Conservation (phyloP, 176 grass and related monocot species). For the Triticum turgidum region DNA sequence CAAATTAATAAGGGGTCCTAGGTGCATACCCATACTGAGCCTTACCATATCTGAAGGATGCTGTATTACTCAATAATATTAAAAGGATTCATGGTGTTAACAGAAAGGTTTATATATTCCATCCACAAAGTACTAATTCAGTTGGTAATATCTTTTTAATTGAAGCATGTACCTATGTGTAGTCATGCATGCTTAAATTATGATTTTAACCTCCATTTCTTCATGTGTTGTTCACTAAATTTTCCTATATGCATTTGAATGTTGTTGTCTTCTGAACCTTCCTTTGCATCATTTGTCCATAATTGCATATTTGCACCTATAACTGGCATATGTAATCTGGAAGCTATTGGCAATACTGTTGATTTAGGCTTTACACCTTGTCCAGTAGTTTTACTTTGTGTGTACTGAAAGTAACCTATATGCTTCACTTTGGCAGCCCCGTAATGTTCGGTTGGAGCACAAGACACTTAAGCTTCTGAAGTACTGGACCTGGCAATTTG, state of each 20-base stretch:
- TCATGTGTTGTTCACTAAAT: not conserved
- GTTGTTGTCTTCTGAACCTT: not conserved
- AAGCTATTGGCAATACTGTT: not conserved
- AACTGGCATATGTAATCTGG: not conserved
- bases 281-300: not conserved
- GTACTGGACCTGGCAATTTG: slow-evolving; percentile 99
- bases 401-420: slow-evolving; percentile 26
- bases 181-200: not conserved
- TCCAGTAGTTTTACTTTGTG: slow-evolving; percentile 15
- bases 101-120: not conserved
- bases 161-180: slow-evolving; percentile 2
- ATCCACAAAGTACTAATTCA: not conserved
- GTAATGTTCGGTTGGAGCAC: slow-evolving; percentile 74
- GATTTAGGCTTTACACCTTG: not conserved
- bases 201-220: slow-evolving; percentile 17
- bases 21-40: not conserved
- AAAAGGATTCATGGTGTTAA: not conserved
- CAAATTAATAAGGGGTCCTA: not conserved
- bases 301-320: not conserved
- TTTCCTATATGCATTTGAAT: not conserved
- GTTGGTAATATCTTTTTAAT: not conserved
- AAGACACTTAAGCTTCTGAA: slow-evolving; percentile 89
- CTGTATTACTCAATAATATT: not conserved
- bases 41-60: slow-evolving; percentile 3
- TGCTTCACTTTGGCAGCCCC: slow-evolving; percentile 50